Base-by-base conservation (phyloP, 2,329 filamentous ascomycete species). In the Fusarium armeniacum region DNA sequence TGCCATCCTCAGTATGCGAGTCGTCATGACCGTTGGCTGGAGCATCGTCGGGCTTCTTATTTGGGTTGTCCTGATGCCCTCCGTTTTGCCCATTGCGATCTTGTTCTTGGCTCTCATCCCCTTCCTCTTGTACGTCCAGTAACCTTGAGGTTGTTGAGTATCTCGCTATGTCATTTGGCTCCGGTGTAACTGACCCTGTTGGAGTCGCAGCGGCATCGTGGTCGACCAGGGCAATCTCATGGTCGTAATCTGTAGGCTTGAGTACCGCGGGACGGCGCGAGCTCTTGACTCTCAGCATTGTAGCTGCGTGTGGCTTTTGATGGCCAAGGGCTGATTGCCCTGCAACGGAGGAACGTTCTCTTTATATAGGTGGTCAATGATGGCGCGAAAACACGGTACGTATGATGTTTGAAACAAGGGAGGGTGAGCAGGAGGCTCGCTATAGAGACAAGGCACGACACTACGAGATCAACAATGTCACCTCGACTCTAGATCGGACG, bases 221-320 rank as follows among this genome's bases (percentile, higher is more conserved):
- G 77, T 93, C 90, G 70, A 92, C 83, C 38, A 94, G 86, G 70
- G 77, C 81, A 75, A 94, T 94, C 77, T 90, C 89, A 78, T 93
- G 91, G 73, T 91, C 89, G 75, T 90, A 91, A 71, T 91, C 88
- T 76, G 80, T 82, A 69, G 89, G 87, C 77, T 85, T 84, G 60
- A 89, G 81, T 58, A 82, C 81, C 53, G 82, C 76, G 38, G 82
- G 85, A 74, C 88, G 87, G 74, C 88, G 87, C 68, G 85, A 87
- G 70, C 82, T 85, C 71, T 83, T 75, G 68, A 80, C 76, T 72
- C 71, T 80, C 58, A 77, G 62, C 76, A 78, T 78, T 51, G 66
- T 70, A 49, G 66, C 64, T 63, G 61, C 54, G 53, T 35, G 61
- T 58, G 45, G 61, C 58, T 51, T 50, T 44, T 41, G 41, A 52